Conservation (phyloP, 2,329 filamentous ascomycete species). For the Botrytis fabae region DNA sequence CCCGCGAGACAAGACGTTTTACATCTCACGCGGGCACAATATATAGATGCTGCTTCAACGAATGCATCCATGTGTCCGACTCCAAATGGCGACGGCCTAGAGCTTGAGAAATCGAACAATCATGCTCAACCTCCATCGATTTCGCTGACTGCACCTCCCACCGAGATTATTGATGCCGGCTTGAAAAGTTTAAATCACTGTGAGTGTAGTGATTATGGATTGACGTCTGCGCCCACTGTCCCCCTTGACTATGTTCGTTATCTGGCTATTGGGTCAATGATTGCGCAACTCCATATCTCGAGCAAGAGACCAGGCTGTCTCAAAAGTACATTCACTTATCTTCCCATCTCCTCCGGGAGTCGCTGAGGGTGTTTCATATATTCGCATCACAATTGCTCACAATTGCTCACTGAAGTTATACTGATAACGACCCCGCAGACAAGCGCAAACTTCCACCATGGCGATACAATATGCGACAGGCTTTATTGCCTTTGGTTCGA, state of each 20-base stretch:
- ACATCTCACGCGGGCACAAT: slow-evolving; percentile 1
- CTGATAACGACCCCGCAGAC: slow-evolving; percentile 53
- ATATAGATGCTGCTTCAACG: slow-evolving; percentile 35
- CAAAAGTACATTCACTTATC: neutral
- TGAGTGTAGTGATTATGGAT: slow-evolving; percentile 41
- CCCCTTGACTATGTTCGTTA: neutral
- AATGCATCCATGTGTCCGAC: slow-evolving; percentile 42
- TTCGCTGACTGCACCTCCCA: slow-evolving; percentile 33
- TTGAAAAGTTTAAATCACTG: slow-evolving; percentile 79
- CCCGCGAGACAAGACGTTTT: neutral
- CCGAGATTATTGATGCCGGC: slow-evolving; percentile 65
- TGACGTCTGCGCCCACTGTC: slow-evolving; percentile 1
- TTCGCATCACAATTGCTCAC: neutral
- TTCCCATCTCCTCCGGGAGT: neutral
- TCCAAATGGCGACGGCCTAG: slow-evolving; percentile 39
- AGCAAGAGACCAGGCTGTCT: neutral
- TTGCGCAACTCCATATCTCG: neutral
- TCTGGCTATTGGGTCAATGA: neutral
- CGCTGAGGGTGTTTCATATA: neutral
- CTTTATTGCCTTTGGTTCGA: slow-evolving; percentile 80
- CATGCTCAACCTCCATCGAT: slow-evolving; percentile 35
- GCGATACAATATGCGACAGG: slow-evolving; percentile 83
- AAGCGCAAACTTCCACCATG: slow-evolving; percentile 80
- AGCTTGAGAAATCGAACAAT: slow-evolving; percentile 38
- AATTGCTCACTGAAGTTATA: slow-evolving; percentile 1